Conservation (phyloP, 2,329 filamentous ascomycete genomes). For the Penicillium sclerotiorum region DNA sequence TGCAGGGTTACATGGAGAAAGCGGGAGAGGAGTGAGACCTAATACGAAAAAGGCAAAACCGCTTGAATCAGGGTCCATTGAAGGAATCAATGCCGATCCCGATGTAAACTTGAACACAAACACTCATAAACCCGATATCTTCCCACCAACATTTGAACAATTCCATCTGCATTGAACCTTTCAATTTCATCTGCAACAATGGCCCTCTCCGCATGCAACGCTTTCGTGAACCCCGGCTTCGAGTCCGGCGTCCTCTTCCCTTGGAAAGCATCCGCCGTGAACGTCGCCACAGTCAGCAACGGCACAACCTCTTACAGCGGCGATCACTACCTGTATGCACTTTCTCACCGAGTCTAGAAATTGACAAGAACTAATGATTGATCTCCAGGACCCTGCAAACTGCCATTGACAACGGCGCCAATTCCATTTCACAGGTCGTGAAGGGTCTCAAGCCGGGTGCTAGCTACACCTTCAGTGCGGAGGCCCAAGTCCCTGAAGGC, state of each 20-base stretch:
- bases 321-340: constrained; percentile 28
- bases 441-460: constrained; percentile 12
- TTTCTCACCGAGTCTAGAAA: no score
- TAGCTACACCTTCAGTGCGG: constrained; percentile 22
- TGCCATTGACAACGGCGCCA: constrained; percentile 22
- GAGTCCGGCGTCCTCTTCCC: constrained; percentile 24
- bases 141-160: neutral
- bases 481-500: constrained; percentile 13
- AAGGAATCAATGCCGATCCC: no score
- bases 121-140: neutral
- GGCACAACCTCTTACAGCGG: constrained; percentile 20
- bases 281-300: constrained; percentile 23
- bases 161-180: neutral
- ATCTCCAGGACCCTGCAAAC: constrained; percentile 21
- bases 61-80: no score
- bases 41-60: no score
- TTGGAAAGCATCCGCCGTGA: constrained; percentile 21
- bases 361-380: no score
- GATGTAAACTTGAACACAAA: no score
- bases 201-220: constrained; percentile 23
- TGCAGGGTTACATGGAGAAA: no score
- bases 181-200: constrained; percentile 7
- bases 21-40: no score
- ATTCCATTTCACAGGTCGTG: constrained; percentile 23
- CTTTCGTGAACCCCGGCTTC: constrained; percentile 26